These are phyloP conservation scores for Coccomyxa sp. DNA, from an alignment of 139 green algal genomes.

Conservation along the genomic window DNA sequence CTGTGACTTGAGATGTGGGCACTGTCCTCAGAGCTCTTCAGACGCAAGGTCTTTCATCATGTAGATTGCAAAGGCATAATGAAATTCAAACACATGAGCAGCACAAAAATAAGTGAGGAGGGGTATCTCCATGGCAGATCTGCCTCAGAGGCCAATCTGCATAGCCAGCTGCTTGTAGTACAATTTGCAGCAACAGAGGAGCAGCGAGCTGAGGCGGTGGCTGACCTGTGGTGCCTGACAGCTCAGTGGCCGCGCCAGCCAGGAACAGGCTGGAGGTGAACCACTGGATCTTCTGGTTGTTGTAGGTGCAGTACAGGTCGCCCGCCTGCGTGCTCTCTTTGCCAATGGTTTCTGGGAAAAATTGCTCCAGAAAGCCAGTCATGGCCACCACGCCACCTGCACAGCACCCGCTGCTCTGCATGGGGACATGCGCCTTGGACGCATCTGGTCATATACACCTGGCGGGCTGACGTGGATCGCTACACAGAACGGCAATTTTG, in stretches of 20 bases:
- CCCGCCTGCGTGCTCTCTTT: not conserved
- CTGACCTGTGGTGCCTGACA: slow-evolving; percentile 15
- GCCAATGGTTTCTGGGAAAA: not conserved
- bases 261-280: slow-evolving; percentile 60
- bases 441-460: not conserved
- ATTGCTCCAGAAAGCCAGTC: slow-evolving; percentile 9
- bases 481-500: not conserved
- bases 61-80: no score
- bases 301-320: slow-evolving; percentile 43
- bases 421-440: not conserved
- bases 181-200: no score
- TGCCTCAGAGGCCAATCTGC: no score
- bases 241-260: slow-evolving; percentile 15
- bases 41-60: no score
- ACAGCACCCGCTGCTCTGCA: not conserved
- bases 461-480: not conserved
- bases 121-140: no score
- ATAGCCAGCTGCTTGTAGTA: no score
- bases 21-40: no score
- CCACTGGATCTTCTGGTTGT: slow-evolving; percentile 49
- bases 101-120: no score
- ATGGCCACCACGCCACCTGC: slow-evolving; percentile 10
- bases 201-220: no score
- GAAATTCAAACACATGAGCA: no score
- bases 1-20: no score